Conservation (phyloP, 176 grass and related monocot species). For the Tillandsia fasciculata region DNA sequence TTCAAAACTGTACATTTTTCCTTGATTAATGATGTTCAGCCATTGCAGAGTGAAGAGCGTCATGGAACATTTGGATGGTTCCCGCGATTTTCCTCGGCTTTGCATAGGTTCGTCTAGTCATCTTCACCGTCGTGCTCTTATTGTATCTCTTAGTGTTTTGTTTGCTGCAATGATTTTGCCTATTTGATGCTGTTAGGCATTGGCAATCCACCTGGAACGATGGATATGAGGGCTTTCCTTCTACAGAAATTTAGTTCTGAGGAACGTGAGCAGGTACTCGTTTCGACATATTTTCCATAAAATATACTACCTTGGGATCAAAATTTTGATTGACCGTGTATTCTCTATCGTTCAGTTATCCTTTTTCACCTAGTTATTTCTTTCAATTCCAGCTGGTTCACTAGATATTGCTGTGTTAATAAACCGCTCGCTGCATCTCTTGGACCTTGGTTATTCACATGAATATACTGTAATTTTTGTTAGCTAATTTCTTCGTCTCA, state of each 20-base stretch:
- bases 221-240: constrained; percentile 89
- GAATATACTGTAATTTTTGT: no score
- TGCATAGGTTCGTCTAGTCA: constrained; percentile 53
- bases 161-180: constrained; percentile 1
- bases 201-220: constrained; percentile 79
- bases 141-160: constrained; percentile 13
- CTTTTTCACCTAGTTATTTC: no score
- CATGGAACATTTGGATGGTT: constrained; percentile 60
- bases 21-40: constrained; percentile 1
- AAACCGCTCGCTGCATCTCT: no score
- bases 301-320: no score
- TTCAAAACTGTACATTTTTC: constrained; percentile 8
- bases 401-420: no score
- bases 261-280: constrained; percentile 64
- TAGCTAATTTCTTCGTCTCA: no score
- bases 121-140: constrained; percentile 18
- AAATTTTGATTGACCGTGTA: no score
- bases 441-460: no score
- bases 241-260: constrained; percentile 83
- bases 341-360: no score
- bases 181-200: constrained; percentile 49
- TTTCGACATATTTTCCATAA: constrained; percentile 11
- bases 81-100: constrained; percentile 64
- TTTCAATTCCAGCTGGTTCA: no score
- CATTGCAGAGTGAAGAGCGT: constrained; percentile 61